Evolutionary conservation across 2,329 filamentous ascomycete species (phyloP), one percentile per base, ranked within the genome.

Genomic region (Pseudogymnoascus sp.): DNA sequence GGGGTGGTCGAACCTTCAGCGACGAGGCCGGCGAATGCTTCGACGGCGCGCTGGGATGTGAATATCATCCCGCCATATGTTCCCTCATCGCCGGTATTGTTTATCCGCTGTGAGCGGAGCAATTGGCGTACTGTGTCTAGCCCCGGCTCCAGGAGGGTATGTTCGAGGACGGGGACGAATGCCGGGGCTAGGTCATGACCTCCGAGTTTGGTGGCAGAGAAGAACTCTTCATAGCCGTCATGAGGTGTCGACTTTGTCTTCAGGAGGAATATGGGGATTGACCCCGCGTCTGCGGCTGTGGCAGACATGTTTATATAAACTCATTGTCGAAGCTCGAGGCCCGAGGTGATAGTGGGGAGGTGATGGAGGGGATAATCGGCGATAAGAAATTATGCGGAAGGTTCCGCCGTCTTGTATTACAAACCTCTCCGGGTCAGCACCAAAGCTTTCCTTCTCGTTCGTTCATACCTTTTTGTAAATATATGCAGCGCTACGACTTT

Each of bases 21-120:
- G 0, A 91, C 79, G 7, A 90, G 75, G 50, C 81, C 77, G 3
- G 83, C 76, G 68, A 94, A 91, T 0, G 87, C 89, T 71, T 94
- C 90, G 2, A 94, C 90, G 0, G 90, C 89, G 58, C 90, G 82
- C 72, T 94, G 90, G 6, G 88, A 92, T 1, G 90, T 94, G 70
- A 94, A 93, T 58, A 94, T 86, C 62, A 93, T 75, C n/a, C 88
- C 90, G 4, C 89, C 88, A 69, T 90, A 93, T 11, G 75, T 68
- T 40, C 73, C 72, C 2, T 71, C 74, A 0, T 68, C 40, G 0
- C 59, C 59, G n/a, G 63, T 64, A 1, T 60, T 68, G 50, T 76
- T 75, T 63, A 86, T 79, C 13, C 69, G 65, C 24, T 71, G 74
- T 1, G 69, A 66, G 8, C 68, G 70, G 8, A 92, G 78, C 13